phyloP scores from a whole-genome alignment of 1,284 basidiomycete species.

The Trichosporon ovoides region DNA sequence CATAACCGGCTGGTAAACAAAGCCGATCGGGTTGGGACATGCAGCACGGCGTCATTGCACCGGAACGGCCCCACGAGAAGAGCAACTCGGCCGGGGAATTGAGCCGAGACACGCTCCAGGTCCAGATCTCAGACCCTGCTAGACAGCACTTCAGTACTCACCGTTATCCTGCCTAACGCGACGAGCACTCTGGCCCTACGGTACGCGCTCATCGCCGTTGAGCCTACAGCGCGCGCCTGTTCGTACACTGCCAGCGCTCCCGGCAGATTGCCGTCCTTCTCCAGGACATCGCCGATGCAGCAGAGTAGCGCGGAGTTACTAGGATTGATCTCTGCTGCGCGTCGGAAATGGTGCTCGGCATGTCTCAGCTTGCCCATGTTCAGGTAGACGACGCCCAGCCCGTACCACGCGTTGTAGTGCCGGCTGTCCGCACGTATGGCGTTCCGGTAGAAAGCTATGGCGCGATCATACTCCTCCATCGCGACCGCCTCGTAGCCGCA shows the following conservation, averaged over 20 bases:
- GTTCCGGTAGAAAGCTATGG: conserved; percentile 79
- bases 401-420: conserved; percentile 98
- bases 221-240: conserved; percentile 56
- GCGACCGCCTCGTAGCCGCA: conserved; percentile 85
- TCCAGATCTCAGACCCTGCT: no score
- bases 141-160: no score
- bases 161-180: conserved; percentile 70
- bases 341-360: conserved; percentile 89
- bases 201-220: conserved; percentile 79
- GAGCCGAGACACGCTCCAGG: no score
- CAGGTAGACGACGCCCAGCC: conserved; percentile 89
- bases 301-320: conserved; percentile 82
- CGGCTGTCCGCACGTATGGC: conserved; percentile 79
- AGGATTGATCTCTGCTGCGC: conserved; percentile 82
- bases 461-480: conserved; percentile 85
- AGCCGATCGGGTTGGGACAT: no score
- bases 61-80: no score
- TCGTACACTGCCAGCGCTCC: conserved; percentile 72
- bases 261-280: conserved; percentile 68
- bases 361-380: conserved; percentile 81
- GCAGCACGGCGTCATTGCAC: no score
- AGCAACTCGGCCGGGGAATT: no score
- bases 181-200: conserved; percentile 82
- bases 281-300: conserved; percentile 84
- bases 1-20: no score